phyloP scores from a whole-genome alignment of 2,329 filamentous ascomycete genomes.

The Clonostachys rosea region DNA sequence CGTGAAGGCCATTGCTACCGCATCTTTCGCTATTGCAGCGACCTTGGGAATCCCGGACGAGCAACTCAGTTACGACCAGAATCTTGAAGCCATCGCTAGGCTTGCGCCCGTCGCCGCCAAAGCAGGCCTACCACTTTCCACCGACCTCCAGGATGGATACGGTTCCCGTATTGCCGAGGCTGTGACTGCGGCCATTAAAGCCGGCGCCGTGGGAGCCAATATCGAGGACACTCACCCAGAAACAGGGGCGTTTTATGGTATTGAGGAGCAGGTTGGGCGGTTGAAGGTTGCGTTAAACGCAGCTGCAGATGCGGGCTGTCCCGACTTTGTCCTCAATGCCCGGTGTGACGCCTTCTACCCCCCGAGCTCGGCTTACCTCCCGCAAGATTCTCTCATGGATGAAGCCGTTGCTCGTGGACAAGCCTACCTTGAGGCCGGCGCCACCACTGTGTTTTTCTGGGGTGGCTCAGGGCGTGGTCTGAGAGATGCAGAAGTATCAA shows the following conservation, averaged over 20 bases:
- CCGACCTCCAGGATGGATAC: constrained; percentile 59
- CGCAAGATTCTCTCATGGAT: constrained; percentile 23
- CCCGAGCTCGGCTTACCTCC: constrained; percentile 9
- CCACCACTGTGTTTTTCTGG: constrained; percentile 58
- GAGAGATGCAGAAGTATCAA: constrained; percentile 36
- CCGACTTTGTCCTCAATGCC: constrained; percentile 53
- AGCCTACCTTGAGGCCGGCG: constrained; percentile 53
- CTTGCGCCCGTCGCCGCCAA: constrained; percentile 36
- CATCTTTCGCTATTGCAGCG: constrained; percentile 44
- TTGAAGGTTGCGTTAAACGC: constrained; percentile 34
- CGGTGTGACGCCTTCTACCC: constrained; percentile 45
- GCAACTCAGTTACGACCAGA: constrained; percentile 42
- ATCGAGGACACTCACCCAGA: constrained; percentile 46
- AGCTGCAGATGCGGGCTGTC: constrained; percentile 40
- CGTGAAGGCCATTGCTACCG: constrained; percentile 39
- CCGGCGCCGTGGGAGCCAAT: constrained; percentile 53
- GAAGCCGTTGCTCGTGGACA: constrained; percentile 49
- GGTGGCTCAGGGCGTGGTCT: constrained; percentile 39
- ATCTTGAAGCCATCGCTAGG: constrained; percentile 38
- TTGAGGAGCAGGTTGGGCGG: constrained; percentile 41
- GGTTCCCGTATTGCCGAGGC: constrained; percentile 37
- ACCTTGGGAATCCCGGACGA: constrained; percentile 37
- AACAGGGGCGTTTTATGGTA: constrained; percentile 23
- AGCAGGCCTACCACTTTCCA: constrained; percentile 42
- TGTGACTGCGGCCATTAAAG: constrained; percentile 35